phyloP scores from a whole-genome alignment of 257 asterid species.

The Solanum commersonii region DNA sequence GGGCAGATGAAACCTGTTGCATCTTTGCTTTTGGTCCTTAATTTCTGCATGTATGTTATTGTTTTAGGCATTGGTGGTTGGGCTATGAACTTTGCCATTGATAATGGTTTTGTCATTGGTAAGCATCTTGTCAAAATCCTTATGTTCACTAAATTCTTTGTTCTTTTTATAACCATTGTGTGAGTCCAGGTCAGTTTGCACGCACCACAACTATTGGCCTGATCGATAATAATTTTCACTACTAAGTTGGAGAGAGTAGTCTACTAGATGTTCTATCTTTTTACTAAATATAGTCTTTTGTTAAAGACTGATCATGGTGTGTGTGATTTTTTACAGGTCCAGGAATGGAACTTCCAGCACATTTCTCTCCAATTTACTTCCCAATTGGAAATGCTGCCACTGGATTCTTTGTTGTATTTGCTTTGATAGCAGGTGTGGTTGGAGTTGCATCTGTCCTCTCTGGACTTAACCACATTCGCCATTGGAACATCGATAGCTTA shows the following conservation, averaged over 20 bases:
- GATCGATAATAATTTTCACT: not conserved
- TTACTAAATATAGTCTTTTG: not conserved
- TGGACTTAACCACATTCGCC: slow-evolving; percentile 54
- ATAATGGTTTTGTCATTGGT: slow-evolving; percentile 79
- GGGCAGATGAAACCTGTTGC: slow-evolving; percentile 47
- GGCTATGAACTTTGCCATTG: slow-evolving; percentile 72
- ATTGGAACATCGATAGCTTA: slow-evolving; percentile 53
- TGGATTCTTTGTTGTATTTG: slow-evolving; percentile 70
- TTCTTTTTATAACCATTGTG: not conserved
- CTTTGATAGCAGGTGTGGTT: slow-evolving; percentile 72
- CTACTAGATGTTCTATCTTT: not conserved
- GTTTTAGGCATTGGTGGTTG: slow-evolving; percentile 73
- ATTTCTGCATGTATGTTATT: slow-evolving; percentile 77
- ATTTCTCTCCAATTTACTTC: slow-evolving; percentile 76
- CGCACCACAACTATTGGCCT: not conserved
- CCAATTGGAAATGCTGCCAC: slow-evolving; percentile 96
- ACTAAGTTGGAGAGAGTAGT: not conserved
- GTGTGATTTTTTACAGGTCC: slow-evolving; percentile 34
- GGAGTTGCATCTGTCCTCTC: slow-evolving; percentile 61
- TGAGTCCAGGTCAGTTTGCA: not conserved
- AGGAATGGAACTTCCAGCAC: slow-evolving; percentile 55
- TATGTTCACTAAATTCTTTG: not conserved
- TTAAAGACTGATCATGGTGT: not conserved
- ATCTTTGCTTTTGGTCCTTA: slow-evolving; percentile 55
- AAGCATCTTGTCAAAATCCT: not conserved